Conservation (phyloP, 495 filamentous ascomycete species). For the Daldinia caldariorum region DNA sequence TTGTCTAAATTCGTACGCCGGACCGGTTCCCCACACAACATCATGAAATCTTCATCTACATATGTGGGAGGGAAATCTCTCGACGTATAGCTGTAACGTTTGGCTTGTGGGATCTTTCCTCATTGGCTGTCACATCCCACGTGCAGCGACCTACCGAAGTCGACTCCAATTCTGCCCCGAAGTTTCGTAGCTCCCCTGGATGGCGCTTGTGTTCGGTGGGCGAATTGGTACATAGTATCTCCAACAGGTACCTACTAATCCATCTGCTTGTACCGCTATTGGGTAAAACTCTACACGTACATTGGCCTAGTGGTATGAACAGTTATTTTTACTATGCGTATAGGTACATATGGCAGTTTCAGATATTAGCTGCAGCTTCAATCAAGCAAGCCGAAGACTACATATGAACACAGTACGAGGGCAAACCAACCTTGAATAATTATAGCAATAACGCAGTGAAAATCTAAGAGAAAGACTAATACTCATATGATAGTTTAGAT, state of each 20-base stretch:
- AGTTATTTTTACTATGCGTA: not conserved
- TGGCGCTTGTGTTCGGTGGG: constrained; percentile 12
- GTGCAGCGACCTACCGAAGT: constrained; percentile 14
- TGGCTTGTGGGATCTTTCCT: not conserved
- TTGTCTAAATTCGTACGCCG: not conserved
- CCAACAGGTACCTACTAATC: not conserved
- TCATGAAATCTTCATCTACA: constrained; percentile 4
- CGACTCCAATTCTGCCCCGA: not conserved
- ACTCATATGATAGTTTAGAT: not conserved
- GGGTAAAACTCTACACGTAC: constrained; percentile 27
- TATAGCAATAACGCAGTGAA: too few species aligned
- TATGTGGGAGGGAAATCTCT: not conserved
- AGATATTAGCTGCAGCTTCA: too few species aligned
- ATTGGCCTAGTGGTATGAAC: constrained; percentile 5
- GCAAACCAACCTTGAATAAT: too few species aligned
- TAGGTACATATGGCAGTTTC: too few species aligned
- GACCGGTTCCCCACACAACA: constrained; percentile 6
- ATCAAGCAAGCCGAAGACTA: not conserved
- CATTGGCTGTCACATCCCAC: constrained; percentile 20
- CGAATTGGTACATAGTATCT: constrained; percentile 19
- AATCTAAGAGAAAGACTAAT: not conserved
- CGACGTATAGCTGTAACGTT: constrained; percentile 11
- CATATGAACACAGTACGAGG: not conserved
- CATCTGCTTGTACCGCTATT: constrained; percentile 5
- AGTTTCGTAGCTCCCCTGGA: not conserved